phyloP scores from a whole-genome alignment of 305 asterid species.

The Fraxinus ornus region DNA sequence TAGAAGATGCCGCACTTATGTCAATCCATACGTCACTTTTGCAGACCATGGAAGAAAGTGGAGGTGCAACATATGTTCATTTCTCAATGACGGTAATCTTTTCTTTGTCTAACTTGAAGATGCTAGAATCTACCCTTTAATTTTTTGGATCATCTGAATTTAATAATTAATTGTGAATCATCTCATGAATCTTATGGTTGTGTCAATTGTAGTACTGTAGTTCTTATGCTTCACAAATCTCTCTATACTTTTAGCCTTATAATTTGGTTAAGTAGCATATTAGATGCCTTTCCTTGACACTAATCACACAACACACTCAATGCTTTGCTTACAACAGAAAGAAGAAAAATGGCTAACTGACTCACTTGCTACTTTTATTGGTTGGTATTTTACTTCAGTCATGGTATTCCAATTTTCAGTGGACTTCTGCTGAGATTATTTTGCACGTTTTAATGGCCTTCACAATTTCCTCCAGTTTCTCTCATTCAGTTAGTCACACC shows the following conservation, averaged over 20 bases:
- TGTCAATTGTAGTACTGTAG: neutral
- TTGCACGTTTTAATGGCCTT: neutral
- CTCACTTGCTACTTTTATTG: neutral
- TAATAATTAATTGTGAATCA: slow-evolving; percentile 2
- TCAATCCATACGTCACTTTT: slow-evolving; percentile 83
- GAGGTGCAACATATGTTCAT: slow-evolving; percentile 92
- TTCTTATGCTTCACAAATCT: slow-evolving; percentile 12
- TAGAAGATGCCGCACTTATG: slow-evolving; percentile 96
- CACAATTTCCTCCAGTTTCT: neutral
- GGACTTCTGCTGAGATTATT: neutral
- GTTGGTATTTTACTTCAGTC: neutral
- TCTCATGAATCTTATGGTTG: slow-evolving; percentile 6
- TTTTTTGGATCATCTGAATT: slow-evolving; percentile 4
- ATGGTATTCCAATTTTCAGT: neutral
- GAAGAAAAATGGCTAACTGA: slow-evolving; percentile 4
- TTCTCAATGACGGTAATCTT: slow-evolving; percentile 81
- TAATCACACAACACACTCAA: neutral
- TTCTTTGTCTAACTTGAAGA: slow-evolving; percentile 7
- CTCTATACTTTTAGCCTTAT: neutral
- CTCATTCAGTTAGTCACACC: neutral
- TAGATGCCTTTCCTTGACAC: slow-evolving; percentile 3
- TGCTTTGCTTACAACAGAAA: neutral
- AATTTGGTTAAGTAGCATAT: slow-evolving; percentile 13
- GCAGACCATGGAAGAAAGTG: slow-evolving; percentile 95
- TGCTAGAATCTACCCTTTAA: neutral